Evolutionary conservation across 2,329 filamentous ascomycete species (phyloP), one percentile per base, ranked within the genome.

Genomic region (Pseudocercospora musae): DNA sequence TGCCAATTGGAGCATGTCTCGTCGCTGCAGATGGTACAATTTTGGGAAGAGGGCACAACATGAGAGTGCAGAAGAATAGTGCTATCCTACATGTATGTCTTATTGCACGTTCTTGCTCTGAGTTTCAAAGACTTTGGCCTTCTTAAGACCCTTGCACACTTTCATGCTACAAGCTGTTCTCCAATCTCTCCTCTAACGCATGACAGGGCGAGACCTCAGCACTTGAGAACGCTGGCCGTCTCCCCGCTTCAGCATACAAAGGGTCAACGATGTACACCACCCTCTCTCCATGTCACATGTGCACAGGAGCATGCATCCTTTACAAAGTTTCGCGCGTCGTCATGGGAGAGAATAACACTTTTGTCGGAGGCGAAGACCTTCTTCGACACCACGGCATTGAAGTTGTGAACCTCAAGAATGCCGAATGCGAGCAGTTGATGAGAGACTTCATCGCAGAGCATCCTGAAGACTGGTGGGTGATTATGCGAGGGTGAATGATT

Each of bases 221-320:
- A n/a, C 81, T 93, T 42, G 87, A 90, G 73, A 87, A 89, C 75
- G 88, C 89, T 0, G 89, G 89, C 50, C 85, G 89, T 42, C 82
- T 91, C 21, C 86, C 88, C 31, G 89, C 88, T 15, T 84, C 84
- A 1, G 83, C 84, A 5, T 92, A 92, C 75, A 82, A 82, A 67
- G 87, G 87, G 29, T 84, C 87, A 37, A 92, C 89, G n/a, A 92
- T 93, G 88, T 93, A 90, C 77, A 93, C 90, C 2, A 92, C 89
- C 0, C 79, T 93, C 6, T 90, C 88, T 2, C 90, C 89, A 0
- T 93, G 90, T 74, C 88, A 91, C 72, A 92, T 92, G 89, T 93
- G 88, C 76, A 91, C 89, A 3, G 89, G 90, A 8, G 89, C 89
- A 2, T 92, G 89, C 71, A 79, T 93, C 63, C 81, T 92, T 63